Evolutionary conservation across 2,329 filamentous ascomycete species (phyloP).

Genomic region (Fusarium buxicola): DNA sequence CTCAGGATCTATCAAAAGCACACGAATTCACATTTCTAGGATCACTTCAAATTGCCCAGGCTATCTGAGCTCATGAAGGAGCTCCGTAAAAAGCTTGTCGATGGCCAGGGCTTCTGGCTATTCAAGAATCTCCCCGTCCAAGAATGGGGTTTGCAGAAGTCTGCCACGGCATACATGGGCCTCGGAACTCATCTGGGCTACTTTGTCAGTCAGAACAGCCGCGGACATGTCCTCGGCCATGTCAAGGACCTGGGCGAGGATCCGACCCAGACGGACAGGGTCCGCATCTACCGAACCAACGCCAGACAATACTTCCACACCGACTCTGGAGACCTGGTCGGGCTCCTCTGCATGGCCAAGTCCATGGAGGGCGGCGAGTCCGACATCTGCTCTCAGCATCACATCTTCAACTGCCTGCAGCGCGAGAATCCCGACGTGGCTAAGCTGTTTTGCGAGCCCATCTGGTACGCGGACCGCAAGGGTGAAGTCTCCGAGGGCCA

Average conservation of each 20-base stretch:
- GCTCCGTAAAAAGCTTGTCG: slow-evolving; percentile 61
- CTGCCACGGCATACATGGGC: slow-evolving; percentile 86
- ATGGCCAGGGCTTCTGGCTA: slow-evolving; percentile 90
- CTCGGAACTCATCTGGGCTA: slow-evolving; percentile 85
- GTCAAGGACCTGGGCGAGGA: slow-evolving; percentile 89
- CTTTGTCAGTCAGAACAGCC: slow-evolving; percentile 85
- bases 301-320: slow-evolving; percentile 69
- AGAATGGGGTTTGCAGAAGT: slow-evolving; percentile 81
- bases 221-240: slow-evolving; percentile 85
- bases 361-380: slow-evolving; percentile 84
- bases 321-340: slow-evolving; percentile 85
- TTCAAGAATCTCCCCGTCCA: slow-evolving; percentile 85
- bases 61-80: slow-evolving; percentile 46
- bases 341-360: slow-evolving; percentile 81
- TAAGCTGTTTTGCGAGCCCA: slow-evolving; percentile 77
- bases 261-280: slow-evolving; percentile 77
- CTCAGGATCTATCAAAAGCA: too few species aligned
- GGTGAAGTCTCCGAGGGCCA: slow-evolving; percentile 81
- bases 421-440: slow-evolving; percentile 83
- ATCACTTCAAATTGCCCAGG: slow-evolving; percentile 53
- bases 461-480: slow-evolving; percentile 95
- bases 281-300: slow-evolving; percentile 88
- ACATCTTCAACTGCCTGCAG: slow-evolving; percentile 84
- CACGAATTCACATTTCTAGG: slow-evolving; percentile 22
- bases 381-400: slow-evolving; percentile 81